These are phyloP conservation scores for Andrographis paniculata DNA, from an alignment of 305 asterid genomes.

Conservation along the genomic window DNA sequence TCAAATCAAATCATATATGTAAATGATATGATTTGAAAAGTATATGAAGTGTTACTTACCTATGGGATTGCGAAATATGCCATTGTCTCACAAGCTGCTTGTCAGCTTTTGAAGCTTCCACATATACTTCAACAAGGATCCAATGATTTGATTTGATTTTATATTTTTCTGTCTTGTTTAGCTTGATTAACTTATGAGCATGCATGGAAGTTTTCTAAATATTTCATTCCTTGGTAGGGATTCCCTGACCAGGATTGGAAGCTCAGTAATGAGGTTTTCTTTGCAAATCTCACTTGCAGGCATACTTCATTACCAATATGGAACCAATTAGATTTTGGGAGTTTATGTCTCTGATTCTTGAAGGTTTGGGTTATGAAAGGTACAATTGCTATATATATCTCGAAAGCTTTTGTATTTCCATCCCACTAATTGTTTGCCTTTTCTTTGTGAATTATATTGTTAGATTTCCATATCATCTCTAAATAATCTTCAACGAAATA, in stretches of 20 bases:
- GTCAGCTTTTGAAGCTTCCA: not conserved
- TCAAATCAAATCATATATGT: too few species aligned
- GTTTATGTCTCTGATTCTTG: constrained; percentile 78
- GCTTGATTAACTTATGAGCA: too few species aligned
- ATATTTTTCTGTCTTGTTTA: constrained; percentile 5
- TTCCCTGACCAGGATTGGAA: too few species aligned
- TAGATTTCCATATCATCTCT: too few species aligned
- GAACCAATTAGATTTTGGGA: constrained; percentile 95
- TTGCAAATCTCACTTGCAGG: constrained; percentile 52
- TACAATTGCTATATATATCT: too few species aligned
- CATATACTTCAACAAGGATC: not conserved
- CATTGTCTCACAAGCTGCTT: not conserved
- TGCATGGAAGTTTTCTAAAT: too few species aligned
- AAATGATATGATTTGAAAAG: too few species aligned
- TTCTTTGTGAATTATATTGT: too few species aligned
- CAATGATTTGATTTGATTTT: not conserved
- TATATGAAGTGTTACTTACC: too few species aligned
- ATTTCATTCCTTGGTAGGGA: too few species aligned
- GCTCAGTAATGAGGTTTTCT: constrained; percentile 14
- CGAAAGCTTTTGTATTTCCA: constrained; percentile 16
- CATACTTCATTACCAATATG: constrained; percentile 80
- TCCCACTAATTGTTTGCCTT: not conserved
- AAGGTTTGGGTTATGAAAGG: constrained; percentile 95
- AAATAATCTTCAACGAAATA: too few species aligned
- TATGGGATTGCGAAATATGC: too few species aligned